Percentiles rank a stretch among this genome's conserved stretches.
These are phyloP conservation scores for Arthrobotrys pseudoclavata DNA, from an alignment of 2,329 filamentous ascomycete genomes.

Conservation along the genomic window DNA sequence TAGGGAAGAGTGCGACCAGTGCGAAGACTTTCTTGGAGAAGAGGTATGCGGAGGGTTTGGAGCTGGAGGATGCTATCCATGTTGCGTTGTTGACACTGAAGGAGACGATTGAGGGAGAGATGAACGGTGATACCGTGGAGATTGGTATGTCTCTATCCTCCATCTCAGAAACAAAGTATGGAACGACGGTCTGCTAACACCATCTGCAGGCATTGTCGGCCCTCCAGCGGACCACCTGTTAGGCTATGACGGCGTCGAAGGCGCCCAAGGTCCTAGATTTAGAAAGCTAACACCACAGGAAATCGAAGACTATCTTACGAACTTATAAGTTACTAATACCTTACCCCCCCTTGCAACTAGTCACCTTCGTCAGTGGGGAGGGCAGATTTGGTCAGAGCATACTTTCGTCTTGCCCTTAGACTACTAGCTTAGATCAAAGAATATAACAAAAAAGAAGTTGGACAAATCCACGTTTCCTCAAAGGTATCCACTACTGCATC, in stretches of 20 bases:
- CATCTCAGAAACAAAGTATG: neutral
- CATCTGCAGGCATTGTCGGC: constrained; percentile 83
- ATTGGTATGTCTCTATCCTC: constrained; percentile 76
- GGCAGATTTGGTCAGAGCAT: neutral
- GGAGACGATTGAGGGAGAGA: constrained; percentile 99
- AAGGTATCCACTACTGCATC: neutral
- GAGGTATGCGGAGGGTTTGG: constrained; percentile 95
- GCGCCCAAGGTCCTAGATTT: constrained; percentile 86
- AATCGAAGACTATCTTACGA: constrained; percentile 99
- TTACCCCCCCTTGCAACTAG: neutral
- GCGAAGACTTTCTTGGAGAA: constrained; percentile 99
- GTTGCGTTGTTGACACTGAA: constrained; percentile 97
- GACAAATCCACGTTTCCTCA: neutral
- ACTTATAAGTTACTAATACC: constrained; percentile 76
- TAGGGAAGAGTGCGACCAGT: constrained; percentile 97
- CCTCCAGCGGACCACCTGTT: constrained; percentile 93
- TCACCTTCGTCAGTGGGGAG: neutral
- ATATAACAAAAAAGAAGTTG: constrained; percentile 3
- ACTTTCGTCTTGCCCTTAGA: neutral
- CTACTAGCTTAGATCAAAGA: neutral
- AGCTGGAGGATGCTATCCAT: constrained; percentile 97
- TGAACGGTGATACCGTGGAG: constrained; percentile 98
- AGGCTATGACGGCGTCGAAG: constrained; percentile 89
- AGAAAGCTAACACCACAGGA: constrained; percentile 96
- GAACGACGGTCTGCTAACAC: constrained; percentile 43